Evolutionary conservation across 1,139 yeast genomes (phyloP), one percentile per base, ranked within the genome.

Genomic region (Saccharomycopsis crataegensis): DNA sequence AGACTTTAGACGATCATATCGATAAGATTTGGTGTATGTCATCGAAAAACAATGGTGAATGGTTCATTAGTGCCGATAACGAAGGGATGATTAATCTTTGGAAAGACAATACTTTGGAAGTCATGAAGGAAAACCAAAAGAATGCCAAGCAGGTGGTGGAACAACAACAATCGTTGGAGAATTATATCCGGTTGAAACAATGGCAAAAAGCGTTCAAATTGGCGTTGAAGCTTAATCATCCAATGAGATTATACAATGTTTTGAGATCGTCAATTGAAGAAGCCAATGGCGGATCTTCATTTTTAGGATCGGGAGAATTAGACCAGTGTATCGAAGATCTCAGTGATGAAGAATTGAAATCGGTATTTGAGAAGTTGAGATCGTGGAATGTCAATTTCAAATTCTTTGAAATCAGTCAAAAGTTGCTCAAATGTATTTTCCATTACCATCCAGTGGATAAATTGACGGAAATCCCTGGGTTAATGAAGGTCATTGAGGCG

Each of bases 301-400:
- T 70, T 54, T 78, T 82, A 45, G 91, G 91, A 0, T 75, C 89
- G 17, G 64, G 65, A 40, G 78, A 77, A 49, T 76, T 93, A 50
- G 96, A 89, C 63, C 68, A 73, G 7, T 79, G 84, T n/a, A 77
- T 93, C 47, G 71, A 75, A 7, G 67, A 69, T 17, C 74, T 93
- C 54, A 78, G 75, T 40, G 71, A 78, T 44, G 86, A 82, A 1
- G 88, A 86, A 62, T 68, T 90, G 46, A 62, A 76, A 43, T 66
- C 72, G 17, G 69, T 93, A 40, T 77, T 93, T 66, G 79, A 78
- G 62, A 82, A 96, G 63, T 75, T 90, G 38, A 79, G 97, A 62
- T 96, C 90, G 65, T 93, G 99, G 99, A 93, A 94, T 67, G 83
- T 94, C 51, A 93, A 90, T 66, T 86, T 89, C 53, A 81, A 83